phyloP scores from a whole-genome alignment of 495 filamentous ascomycete species.

The Staphylotrichum tortipilum region DNA sequence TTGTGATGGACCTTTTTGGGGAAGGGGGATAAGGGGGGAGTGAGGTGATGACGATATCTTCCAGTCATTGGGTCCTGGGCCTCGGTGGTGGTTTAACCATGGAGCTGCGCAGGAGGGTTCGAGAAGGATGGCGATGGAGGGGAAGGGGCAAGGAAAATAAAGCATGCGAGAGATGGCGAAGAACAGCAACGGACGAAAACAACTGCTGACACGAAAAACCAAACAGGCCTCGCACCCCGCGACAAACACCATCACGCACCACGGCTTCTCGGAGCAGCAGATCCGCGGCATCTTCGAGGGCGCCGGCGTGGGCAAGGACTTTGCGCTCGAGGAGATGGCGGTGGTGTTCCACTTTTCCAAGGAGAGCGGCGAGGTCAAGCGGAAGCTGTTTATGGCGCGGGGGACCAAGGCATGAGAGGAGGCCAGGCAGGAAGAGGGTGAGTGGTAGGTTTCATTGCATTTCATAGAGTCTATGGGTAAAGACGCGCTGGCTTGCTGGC shows the following conservation, averaged over 20 bases:
- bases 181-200: background rate
- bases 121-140: too few relatives aligned
- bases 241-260: slow-evolving; percentile 42
- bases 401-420: slow-evolving; percentile 18
- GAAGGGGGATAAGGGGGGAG: too few relatives aligned
- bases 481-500: too few relatives aligned
- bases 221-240: slow-evolving; percentile 27
- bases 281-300: slow-evolving; percentile 45
- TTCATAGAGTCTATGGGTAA: too few relatives aligned
- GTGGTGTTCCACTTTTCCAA: slow-evolving; percentile 14
- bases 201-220: background rate
- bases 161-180: background rate
- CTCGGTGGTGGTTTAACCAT: too few relatives aligned
- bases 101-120: too few relatives aligned
- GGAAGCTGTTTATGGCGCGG: slow-evolving; percentile 21
- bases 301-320: slow-evolving; percentile 41
- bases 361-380: slow-evolving; percentile 7
- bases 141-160: too few relatives aligned
- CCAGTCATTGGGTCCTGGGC: too few relatives aligned
- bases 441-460: too few relatives aligned
- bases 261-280: slow-evolving; percentile 48
- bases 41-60: too few relatives aligned
- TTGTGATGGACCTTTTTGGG: too few relatives aligned
- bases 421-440: too few relatives aligned
- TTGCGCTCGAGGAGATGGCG: slow-evolving; percentile 33